Evolutionary conservation across 1,284 basidiomycete genomes (phyloP).

Genomic region (Pseudozyma pruni): DNA sequence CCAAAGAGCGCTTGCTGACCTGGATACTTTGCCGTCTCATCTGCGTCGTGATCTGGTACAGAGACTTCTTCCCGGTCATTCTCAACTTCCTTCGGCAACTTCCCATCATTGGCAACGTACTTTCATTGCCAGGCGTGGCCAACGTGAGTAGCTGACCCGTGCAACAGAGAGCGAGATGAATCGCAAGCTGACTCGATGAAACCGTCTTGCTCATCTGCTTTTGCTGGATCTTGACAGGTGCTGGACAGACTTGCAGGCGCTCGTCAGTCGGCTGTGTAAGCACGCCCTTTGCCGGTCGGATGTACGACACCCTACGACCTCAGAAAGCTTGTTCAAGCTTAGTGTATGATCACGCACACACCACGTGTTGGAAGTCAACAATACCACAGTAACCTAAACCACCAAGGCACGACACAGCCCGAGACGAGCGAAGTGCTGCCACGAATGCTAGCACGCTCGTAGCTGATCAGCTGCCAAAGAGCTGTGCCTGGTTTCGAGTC

Average conservation of each 20-base stretch:
- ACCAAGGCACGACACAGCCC: too few species aligned
- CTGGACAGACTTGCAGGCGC: constrained; percentile 69
- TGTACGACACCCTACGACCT: neutral
- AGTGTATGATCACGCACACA: too few species aligned
- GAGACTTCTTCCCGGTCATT: constrained; percentile 99
- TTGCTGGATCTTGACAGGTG: constrained; percentile 50
- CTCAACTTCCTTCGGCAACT: constrained; percentile 94
- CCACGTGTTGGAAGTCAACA: too few species aligned
- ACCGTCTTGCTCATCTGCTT: neutral
- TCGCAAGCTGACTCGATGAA: neutral
- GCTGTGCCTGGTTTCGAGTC: too few species aligned
- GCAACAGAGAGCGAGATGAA: neutral
- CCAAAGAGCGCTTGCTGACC: constrained; percentile 8
- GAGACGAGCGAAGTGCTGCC: too few species aligned
- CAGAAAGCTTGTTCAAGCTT: too few species aligned
- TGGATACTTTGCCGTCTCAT: neutral
- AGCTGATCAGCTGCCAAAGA: too few species aligned
- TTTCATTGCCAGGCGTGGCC: constrained; percentile 77
- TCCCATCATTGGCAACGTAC: constrained; percentile 86
- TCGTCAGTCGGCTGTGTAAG: constrained; percentile 69
- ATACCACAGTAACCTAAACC: too few species aligned
- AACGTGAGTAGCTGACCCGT: constrained; percentile 58
- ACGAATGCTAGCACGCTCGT: too few species aligned
- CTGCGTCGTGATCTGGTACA: constrained; percentile 67
- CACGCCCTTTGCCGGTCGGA: neutral